These are phyloP conservation scores for Lactifluus piperatus DNA, from an alignment of 768 basidiomycete genomes.

Conservation along the genomic window DNA sequence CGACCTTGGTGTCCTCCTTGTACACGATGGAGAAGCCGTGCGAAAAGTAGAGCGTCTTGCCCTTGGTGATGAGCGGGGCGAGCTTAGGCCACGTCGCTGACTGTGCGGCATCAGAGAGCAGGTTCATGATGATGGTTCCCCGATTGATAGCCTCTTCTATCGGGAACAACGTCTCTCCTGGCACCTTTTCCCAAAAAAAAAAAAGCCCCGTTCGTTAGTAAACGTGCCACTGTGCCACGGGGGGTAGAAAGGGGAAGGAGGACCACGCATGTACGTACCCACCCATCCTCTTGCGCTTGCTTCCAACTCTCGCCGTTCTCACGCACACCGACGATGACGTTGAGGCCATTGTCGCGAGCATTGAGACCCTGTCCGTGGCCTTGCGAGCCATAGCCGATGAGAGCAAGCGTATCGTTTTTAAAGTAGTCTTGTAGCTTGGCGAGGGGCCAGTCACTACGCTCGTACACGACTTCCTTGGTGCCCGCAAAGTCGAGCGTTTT, in stretches of 20 bases:
- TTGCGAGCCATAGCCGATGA: conserved; percentile 98
- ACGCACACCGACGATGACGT: conserved; percentile 97
- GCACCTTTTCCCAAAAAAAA: conserved; percentile 45
- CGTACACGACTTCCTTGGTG: conserved; percentile 87
- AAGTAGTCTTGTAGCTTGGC: conserved; percentile 99
- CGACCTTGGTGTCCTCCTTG: conserved; percentile 92
- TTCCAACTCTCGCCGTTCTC: conserved; percentile 95
- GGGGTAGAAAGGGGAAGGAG: not conserved
- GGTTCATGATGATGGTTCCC: conserved; percentile 99
- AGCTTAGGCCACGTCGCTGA: conserved; percentile 87
- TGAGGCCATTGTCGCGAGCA: conserved; percentile 97
- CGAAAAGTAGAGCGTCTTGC: conserved; percentile 99
- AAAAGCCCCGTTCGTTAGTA: not conserved
- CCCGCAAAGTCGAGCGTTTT: conserved; percentile 98
- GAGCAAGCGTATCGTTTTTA: conserved; percentile 97
- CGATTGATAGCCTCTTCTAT: conserved; percentile 95
- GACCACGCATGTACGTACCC: conserved; percentile 57
- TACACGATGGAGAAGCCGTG: conserved; percentile 99
- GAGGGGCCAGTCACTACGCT: conserved; percentile 95
- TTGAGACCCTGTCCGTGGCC: conserved; percentile 98
- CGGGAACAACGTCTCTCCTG: conserved; percentile 95
- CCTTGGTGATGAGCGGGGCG: conserved; percentile 95
- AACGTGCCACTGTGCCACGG: not conserved
- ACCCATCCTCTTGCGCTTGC: conserved; percentile 91
- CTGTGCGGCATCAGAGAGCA: conserved; percentile 98